Evolutionary conservation across 164 flowering plant species (phyloP), one percentile per base, ranked within the genome.

Genomic region (Liriodendron chinense): DNA sequence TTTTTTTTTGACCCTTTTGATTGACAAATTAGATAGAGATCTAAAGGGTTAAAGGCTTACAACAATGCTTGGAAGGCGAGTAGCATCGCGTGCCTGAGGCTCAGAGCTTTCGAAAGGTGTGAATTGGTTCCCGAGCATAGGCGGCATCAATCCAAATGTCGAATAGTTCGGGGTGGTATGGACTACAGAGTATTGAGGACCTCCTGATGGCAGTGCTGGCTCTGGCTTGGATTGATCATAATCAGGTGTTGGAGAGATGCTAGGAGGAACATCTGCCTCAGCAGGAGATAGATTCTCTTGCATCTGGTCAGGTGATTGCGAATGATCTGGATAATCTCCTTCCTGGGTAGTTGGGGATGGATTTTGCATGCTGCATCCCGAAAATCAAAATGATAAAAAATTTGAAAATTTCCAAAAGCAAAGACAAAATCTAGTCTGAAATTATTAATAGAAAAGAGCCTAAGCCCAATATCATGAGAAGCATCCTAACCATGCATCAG

Each of bases 41-140:
- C n/a, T 21, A 47, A 49, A 68, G 72, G 47, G 71, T 62, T 25
- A 48, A 77, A 72, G 68, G 74, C 95, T 89, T 83, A 94, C 94
- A 6, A 92, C 85, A 86, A 90, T 85, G 83, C 84, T 82, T 68
- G 93, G 88, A 83, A 86, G 83, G 34, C 87, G 90, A 81, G 96
- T 79, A 78, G 70, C 87, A 77, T 91, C 93, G 63, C 89, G 92
- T 72, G 85, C 85, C 80, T 91, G 98, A 79, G 89, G 83, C 53
- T 92, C 96, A 18, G 89, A 79, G 80, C 82, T 85, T 77, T 92
- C 97, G 71, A 84, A 82, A n/a, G 87, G 83, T 77, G 93, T 75
- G 78, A 88, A 73, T 75, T 87, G 96, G 79, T 82, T 79, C 53
- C 90, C 88, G 9, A 86, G 25, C 73, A 90, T 80, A 56, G 91